Evolutionary conservation across 1,139 yeast genomes (phyloP).

Genomic region (Diutina mesorugosa): DNA sequence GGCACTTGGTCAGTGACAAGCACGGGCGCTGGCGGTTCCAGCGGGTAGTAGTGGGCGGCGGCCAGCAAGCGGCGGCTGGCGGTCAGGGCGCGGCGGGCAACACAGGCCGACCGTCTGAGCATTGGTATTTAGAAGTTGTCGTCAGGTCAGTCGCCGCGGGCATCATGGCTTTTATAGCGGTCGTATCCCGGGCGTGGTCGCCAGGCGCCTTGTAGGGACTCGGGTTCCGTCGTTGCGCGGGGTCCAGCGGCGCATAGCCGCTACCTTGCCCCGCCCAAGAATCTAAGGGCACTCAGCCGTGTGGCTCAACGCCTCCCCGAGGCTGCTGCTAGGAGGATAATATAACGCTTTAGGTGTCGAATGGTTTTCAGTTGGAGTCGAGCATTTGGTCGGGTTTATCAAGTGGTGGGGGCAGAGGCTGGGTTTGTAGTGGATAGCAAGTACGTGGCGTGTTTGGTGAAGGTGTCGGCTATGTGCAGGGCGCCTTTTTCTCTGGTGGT

Average conservation of each 20-base stretch:
- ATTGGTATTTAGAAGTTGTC: not conserved
- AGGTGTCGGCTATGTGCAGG: too few species aligned
- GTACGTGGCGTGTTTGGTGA: too few species aligned
- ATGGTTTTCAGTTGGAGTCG: too few species aligned
- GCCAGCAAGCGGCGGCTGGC: not conserved
- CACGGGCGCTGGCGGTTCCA: constrained; percentile 41
- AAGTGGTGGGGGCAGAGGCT: too few species aligned
- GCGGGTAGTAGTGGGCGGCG: constrained; percentile 27
- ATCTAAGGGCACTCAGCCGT: too few species aligned
- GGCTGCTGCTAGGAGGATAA: too few species aligned
- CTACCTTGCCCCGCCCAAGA: not conserved
- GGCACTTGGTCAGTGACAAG: constrained; percentile 38
- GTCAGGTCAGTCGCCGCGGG: too few species aligned
- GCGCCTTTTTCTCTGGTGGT: too few species aligned
- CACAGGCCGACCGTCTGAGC: not conserved
- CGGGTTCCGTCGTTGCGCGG: not conserved
- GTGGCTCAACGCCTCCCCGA: too few species aligned
- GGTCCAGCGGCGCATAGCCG: not conserved
- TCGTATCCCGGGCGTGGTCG: not conserved
- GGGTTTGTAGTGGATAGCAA: too few species aligned
- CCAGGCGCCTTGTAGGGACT: not conserved
- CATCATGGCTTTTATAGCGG: not conserved
- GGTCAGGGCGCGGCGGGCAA: not conserved
- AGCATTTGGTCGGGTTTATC: too few species aligned
- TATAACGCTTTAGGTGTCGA: too few species aligned